phyloP scores from a whole-genome alignment of 164 flowering plant genomes.

The Protea cynaroides region DNA sequence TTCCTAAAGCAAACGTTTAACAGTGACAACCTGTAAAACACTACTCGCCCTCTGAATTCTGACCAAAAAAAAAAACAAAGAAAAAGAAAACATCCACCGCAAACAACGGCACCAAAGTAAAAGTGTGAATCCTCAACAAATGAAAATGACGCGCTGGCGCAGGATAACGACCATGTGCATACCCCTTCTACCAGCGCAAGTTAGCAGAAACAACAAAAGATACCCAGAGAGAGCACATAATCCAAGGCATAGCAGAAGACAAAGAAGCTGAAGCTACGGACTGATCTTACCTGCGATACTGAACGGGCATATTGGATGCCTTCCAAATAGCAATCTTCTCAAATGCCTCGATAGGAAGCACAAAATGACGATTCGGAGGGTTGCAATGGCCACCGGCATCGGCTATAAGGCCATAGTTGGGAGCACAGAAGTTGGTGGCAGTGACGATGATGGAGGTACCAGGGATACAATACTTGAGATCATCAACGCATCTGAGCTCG shows the following conservation, averaged over 20 bases:
- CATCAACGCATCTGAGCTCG: conserved; percentile 77
- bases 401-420: conserved; percentile 58
- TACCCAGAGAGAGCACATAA: no score
- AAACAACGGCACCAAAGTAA: no score
- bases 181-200: background rate
- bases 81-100: no score
- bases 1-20: no score
- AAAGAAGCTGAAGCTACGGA: background rate
- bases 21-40: no score
- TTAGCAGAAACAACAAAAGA: background rate
- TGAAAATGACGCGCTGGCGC: no score
- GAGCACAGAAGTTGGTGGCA: conserved; percentile 92
- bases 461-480: conserved; percentile 77
- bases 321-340: conserved; percentile 98
- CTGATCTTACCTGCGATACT: conserved; percentile 58
- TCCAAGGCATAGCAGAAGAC: background rate
- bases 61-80: no score
- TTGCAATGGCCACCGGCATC: conserved; percentile 83
- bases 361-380: conserved; percentile 80
- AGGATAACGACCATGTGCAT: background rate
- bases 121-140: no score
- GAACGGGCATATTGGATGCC: conserved; percentile 90
- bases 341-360: conserved; percentile 82
- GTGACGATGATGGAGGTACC: conserved; percentile 89
- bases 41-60: no score